A percentile compares a stretch with the other conserved stretches of the same genome.
Conservation (phyloP, 495 filamentous ascomycete genomes). For the Aspergillus sclerotioniger region DNA sequence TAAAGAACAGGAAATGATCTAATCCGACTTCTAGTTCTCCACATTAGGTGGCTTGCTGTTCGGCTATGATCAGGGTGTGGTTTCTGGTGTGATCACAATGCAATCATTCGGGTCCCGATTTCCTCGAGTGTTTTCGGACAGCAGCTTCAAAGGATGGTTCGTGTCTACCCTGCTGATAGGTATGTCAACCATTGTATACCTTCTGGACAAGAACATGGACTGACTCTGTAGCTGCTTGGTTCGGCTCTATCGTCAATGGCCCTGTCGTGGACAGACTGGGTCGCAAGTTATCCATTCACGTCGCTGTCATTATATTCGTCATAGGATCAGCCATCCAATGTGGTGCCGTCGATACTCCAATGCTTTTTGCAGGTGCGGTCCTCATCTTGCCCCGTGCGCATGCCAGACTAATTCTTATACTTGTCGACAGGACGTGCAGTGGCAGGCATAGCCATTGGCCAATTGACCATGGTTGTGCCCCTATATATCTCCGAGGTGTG, state of each 20-base stretch:
- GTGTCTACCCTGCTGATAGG: constrained; percentile 80
- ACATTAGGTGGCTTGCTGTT: constrained; percentile 61
- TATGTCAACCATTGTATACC: constrained; percentile 2
- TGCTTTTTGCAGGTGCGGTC: constrained; percentile 64
- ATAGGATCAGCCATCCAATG: not conserved
- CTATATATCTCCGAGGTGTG: constrained; percentile 40
- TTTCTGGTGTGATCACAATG: constrained; percentile 45
- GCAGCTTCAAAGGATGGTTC: constrained; percentile 71
- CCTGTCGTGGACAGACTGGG: constrained; percentile 73
- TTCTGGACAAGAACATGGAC: constrained; percentile 44
- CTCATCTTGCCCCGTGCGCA: not conserved
- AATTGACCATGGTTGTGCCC: constrained; percentile 44
- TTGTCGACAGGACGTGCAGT: constrained; percentile 61
- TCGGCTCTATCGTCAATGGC: constrained; percentile 72
- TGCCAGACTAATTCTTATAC: not conserved
- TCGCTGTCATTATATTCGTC: constrained; percentile 66
- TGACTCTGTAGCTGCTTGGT: constrained; percentile 64
- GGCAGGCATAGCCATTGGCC: constrained; percentile 50
- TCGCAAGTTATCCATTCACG: constrained; percentile 70
- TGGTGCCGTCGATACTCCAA: constrained; percentile 52
- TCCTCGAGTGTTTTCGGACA: constrained; percentile 59
- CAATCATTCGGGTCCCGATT: constrained; percentile 51
- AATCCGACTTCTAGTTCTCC: constrained; percentile 31
- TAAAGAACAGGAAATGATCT: not conserved
- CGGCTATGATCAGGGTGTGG: constrained; percentile 40